Evolutionary conservation across 345 rosid genomes (phyloP).

Genomic region (Brassica juncea): DNA sequence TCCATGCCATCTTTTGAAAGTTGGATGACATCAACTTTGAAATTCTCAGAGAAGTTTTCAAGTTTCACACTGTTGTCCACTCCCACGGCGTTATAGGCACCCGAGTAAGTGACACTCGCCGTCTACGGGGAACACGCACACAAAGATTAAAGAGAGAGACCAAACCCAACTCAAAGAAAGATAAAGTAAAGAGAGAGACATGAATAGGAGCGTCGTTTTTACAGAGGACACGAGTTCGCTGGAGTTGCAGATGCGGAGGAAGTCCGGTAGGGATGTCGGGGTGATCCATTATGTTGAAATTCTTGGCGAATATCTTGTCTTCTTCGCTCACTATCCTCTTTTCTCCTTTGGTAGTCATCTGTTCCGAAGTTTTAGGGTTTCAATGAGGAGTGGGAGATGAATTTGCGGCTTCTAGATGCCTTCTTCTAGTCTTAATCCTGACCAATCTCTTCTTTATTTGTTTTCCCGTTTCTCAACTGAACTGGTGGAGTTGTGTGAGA

Average conservation of each 20-base stretch:
- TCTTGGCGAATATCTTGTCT: slow-evolving; percentile 28
- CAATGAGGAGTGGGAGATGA: background rate
- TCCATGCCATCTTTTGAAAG: slow-evolving; percentile 59
- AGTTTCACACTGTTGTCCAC: slow-evolving; percentile 64
- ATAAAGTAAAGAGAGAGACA: slow-evolving; percentile 40
- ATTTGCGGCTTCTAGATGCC: background rate
- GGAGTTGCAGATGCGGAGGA: slow-evolving; percentile 67
- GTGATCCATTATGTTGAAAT: slow-evolving; percentile 49
- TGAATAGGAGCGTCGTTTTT: slow-evolving; percentile 68
- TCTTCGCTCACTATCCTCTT: slow-evolving; percentile 15
- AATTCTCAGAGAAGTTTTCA: slow-evolving; percentile 55
- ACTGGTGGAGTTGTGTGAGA: too few species aligned
- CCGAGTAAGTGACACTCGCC: slow-evolving; percentile 58
- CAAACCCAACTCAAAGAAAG: background rate
- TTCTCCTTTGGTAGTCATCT: background rate
- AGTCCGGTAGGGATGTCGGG: slow-evolving; percentile 74
- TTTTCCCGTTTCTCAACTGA: background rate
- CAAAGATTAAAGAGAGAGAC: background rate
- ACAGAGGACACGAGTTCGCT: slow-evolving; percentile 62
- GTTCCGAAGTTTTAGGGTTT: slow-evolving; percentile 14
- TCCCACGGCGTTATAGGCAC: slow-evolving; percentile 78
- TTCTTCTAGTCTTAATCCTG: too few species aligned
- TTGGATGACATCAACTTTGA: slow-evolving; percentile 58
- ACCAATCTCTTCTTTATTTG: too few species aligned
- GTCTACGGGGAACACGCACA: slow-evolving; percentile 51